These are phyloP conservation scores for Ceriops tagal DNA, from an alignment of 345 rosid genomes.

Conservation along the genomic window DNA sequence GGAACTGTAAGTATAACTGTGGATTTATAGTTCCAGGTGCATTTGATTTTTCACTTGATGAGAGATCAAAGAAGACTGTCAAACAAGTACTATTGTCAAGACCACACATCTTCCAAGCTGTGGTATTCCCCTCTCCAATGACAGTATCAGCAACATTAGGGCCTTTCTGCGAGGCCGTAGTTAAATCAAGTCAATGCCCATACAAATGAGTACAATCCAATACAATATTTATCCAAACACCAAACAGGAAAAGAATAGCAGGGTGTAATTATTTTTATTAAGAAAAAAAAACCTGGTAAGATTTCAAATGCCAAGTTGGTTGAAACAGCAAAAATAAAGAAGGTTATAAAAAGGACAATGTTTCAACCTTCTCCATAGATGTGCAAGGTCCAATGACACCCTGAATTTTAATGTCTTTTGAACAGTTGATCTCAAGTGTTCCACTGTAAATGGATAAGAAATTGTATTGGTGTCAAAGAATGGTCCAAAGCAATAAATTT, in stretches of 20 bases:
- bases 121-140: conserved; percentile 88
- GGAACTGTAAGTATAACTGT: conserved; percentile 84
- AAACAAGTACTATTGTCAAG: conserved; percentile 92
- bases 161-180: conserved; percentile 75
- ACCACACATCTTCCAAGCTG: conserved; percentile 95
- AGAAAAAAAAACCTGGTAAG: too few relatives aligned
- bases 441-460: conserved; percentile 58
- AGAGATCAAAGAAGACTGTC: conserved; percentile 91
- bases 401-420: conserved; percentile 94
- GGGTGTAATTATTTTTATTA: too few relatives aligned
- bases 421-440: conserved; percentile 73
- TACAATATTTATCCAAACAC: too few relatives aligned
- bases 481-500: neutral
- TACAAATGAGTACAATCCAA: neutral
- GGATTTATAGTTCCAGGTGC: conserved; percentile 67
- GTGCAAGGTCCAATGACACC: conserved; percentile 95
- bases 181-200: conserved; percentile 15
- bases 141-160: conserved; percentile 80
- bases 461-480: neutral
- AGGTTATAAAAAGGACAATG: conserved; percentile 5
- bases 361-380: conserved; percentile 82
- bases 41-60: conserved; percentile 71
- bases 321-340: neutral
- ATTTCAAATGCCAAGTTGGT: too few relatives aligned
- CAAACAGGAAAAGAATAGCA: too few relatives aligned